Conservation (phyloP, 345 rosid genomes). For the Populus simonii region DNA sequence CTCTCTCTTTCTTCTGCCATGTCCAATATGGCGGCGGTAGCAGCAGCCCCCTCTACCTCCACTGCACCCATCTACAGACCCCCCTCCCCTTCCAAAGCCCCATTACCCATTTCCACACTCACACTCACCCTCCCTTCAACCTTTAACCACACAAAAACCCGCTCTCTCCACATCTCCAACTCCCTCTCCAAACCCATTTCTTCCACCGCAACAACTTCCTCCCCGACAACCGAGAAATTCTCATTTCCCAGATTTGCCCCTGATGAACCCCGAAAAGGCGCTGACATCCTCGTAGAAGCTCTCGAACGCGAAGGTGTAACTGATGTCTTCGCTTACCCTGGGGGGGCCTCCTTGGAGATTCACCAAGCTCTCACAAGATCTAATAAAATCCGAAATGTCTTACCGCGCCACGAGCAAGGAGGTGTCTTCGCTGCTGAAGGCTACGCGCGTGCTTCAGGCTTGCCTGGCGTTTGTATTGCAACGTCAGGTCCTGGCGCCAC, state of each 20-base stretch:
- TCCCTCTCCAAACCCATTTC: conserved; percentile 28
- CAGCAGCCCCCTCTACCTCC: conserved; percentile 18
- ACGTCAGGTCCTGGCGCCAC: conserved; percentile 97
- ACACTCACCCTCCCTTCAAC: conserved; percentile 33
- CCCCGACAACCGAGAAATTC: neutral
- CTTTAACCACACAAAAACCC: conserved; percentile 8
- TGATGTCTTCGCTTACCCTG: conserved; percentile 85
- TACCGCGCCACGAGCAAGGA: conserved; percentile 97
- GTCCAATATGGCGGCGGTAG: conserved; percentile 15
- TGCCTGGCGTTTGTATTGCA: conserved; percentile 89
- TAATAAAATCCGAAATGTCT: conserved; percentile 62
- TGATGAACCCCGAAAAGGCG: conserved; percentile 85
- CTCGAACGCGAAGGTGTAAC: conserved; percentile 81
- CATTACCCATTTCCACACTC: conserved; percentile 21
- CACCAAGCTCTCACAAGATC: conserved; percentile 98
- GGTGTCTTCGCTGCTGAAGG: conserved; percentile 96
- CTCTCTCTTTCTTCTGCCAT: neutral
- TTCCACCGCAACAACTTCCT: conserved; percentile 21
- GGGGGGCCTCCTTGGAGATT: conserved; percentile 97
- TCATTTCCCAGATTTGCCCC: conserved; percentile 46
- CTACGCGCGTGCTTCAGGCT: conserved; percentile 80
- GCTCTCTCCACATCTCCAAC: conserved; percentile 30
- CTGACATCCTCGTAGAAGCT: conserved; percentile 92
- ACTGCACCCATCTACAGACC: neutral
- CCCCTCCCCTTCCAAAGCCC: conserved; percentile 15